Evolutionary conservation across 2,329 filamentous ascomycete genomes (phyloP).

Genomic region (Stagonosporopsis cucurbitacearum): DNA sequence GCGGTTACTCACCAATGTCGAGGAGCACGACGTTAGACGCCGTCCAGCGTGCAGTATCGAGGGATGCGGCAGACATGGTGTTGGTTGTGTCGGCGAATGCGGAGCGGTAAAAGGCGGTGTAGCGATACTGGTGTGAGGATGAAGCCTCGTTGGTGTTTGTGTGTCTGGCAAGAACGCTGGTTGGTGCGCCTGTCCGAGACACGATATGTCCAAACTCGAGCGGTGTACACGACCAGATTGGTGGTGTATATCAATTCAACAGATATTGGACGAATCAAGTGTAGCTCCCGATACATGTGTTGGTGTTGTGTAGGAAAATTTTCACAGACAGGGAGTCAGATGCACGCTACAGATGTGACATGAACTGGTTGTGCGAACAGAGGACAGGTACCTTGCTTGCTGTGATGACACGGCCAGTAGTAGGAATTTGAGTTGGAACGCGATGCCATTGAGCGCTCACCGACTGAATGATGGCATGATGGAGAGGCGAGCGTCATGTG

Average conservation of each 20-base stretch:
- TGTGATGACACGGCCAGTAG: constrained; percentile 12
- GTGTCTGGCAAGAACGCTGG: constrained; percentile 34
- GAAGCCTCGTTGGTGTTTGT: constrained; percentile 23
- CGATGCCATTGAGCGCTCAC: constrained; percentile 13
- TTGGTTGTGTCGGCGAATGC: constrained; percentile 21
- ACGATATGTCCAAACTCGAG: constrained; percentile 34
- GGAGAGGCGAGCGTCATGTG: constrained; percentile 12
- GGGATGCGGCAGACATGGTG: constrained; percentile 37
- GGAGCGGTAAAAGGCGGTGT: constrained; percentile 46
- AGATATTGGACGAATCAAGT: constrained; percentile 13
- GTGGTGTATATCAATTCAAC: constrained; percentile 27
- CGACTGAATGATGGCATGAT: constrained; percentile 15
- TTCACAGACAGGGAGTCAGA: constrained; percentile 21
- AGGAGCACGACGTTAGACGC: constrained; percentile 59
- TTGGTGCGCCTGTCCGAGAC: constrained; percentile 34
- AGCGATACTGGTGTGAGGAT: constrained; percentile 33
- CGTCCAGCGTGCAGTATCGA: constrained; percentile 41
- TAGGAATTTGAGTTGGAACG: constrained; percentile 14
- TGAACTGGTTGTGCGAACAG: constrained; percentile 12
- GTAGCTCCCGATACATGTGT: constrained; percentile 20
- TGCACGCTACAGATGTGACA: constrained; percentile 18
- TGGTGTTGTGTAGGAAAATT: constrained; percentile 28
- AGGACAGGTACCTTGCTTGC: constrained; percentile 15
- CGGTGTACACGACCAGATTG: constrained; percentile 34
- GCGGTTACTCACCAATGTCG: constrained; percentile 62